Evolutionary conservation across 2,329 filamentous ascomycete species (phyloP), one percentile per base, ranked within the genome.

Genomic region (Bipolaris victoriae): DNA sequence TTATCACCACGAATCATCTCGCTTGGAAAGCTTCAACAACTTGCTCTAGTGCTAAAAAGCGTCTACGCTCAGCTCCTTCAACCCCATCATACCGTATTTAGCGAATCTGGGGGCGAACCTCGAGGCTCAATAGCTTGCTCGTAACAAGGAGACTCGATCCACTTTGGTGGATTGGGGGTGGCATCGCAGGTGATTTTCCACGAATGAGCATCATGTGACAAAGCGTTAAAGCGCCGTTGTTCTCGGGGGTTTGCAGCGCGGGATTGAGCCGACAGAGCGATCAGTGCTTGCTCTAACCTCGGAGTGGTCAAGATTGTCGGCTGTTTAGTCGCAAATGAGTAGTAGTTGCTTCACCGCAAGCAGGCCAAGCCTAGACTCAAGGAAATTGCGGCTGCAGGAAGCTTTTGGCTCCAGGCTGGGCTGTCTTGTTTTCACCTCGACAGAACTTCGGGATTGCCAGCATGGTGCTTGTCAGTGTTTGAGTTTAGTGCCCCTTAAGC

Each of bases 1-100:
- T 16, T 16, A 64, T 66, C 68, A 60, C 69, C 70, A 72, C 70
- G 66, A 72, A 73, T 73, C 68, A 71, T 18, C 51, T 40, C 62
- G 65, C 59, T 62, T 61, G 62, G 55, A 44, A 31, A 56, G 57
- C 65, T 52, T 47, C 55, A 52, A 62, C 63, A 64, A 62, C 62
- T 65, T 67, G 60, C 57, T 51, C 57, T 63, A 66, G 49, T 51
- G 59, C 54, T 40, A 60, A 58, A 53, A 53, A 45, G 15, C 36
- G 51, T 47, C 43, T 40, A 50, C 45, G 43, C 26, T 31, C 36
- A 51, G 57, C 40, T 39, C 43, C 47, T 15, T 49, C 26, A 10
- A 18, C 37, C 47, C 57, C 54, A 20, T 58, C 55, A 48, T 20
- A 7, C 46, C 18, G n/a, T 45, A 36, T 37, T 44, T 44, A 53